Evolutionary conservation across 768 basidiomycete genomes (phyloP).

Genomic region (Kwoniella newhampshirensis): DNA sequence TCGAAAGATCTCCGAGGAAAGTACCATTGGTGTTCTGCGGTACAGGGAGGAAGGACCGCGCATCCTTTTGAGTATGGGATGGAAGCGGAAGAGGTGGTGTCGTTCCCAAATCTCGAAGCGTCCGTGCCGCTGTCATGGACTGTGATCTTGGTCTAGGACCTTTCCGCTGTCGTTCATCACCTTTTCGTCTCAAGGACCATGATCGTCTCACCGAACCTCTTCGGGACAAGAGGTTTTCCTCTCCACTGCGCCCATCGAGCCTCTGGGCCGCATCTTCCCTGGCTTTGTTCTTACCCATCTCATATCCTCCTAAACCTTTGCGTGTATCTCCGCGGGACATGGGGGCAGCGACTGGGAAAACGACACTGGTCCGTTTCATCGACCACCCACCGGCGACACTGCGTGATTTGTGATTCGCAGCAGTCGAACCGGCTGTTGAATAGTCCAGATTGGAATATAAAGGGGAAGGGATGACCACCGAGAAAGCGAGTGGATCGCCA

Average conservation of each 20-base stretch:
- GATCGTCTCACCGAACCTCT: conserved; percentile 4
- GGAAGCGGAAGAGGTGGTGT: conserved; percentile 13
- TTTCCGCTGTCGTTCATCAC: neutral
- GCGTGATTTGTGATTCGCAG: neutral
- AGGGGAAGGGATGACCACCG: conserved; percentile 20
- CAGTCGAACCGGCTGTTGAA: conserved; percentile 20
- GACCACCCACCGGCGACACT: conserved; percentile 2
- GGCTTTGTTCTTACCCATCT: conserved; percentile 18
- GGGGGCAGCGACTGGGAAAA: conserved; percentile 19
- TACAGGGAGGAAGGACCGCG: too few relatives aligned
- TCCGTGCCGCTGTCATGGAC: conserved; percentile 4
- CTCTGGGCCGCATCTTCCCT: conserved; percentile 19
- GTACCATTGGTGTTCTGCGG: neutral
- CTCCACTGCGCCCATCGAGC: too few relatives aligned
- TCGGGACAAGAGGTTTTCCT: neutral
- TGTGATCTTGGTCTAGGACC: conserved; percentile 24
- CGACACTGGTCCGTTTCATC: conserved; percentile 6
- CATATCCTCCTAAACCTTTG: conserved; percentile 17
- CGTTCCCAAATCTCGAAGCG: neutral
- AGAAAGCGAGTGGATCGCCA: conserved; percentile 21
- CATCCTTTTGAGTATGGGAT: too few relatives aligned
- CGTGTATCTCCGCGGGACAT: conserved; percentile 26
- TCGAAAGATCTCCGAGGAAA: conserved; percentile 17
- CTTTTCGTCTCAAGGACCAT: conserved; percentile 16
- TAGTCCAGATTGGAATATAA: conserved; percentile 31